phyloP scores from a whole-genome alignment of 2,329 filamentous ascomycete genomes.

The Sarocladium brachiariae region DNA sequence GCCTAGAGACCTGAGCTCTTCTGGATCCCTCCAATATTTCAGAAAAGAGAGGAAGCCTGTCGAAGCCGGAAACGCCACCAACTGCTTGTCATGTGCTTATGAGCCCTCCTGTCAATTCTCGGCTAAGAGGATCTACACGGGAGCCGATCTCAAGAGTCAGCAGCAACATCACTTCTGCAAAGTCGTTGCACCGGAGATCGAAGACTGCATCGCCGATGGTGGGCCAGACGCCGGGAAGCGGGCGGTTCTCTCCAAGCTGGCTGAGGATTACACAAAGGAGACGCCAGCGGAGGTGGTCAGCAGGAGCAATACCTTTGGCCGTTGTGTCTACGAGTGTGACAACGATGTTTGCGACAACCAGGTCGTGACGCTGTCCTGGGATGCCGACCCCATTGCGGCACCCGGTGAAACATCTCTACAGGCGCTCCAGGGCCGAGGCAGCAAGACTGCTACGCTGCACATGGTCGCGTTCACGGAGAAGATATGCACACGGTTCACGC shows the following conservation, averaged over 20 bases:
- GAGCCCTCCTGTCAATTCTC: constrained; percentile 78
- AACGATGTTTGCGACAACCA: constrained; percentile 95
- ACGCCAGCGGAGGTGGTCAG: constrained; percentile 40
- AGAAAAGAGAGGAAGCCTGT: constrained; percentile 67
- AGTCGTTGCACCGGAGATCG: constrained; percentile 88
- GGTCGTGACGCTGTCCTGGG: constrained; percentile 80
- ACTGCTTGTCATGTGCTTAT: constrained; percentile 68
- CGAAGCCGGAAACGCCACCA: constrained; percentile 69
- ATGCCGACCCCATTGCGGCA: constrained; percentile 41
- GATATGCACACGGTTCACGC: constrained; percentile 77
- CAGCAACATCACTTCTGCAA: constrained; percentile 76
- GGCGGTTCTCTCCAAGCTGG: constrained; percentile 35
- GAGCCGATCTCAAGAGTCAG: constrained; percentile 51
- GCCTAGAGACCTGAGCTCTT: constrained; percentile 66
- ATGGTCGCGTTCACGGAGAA: constrained; percentile 89
- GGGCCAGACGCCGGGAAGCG: constrained; percentile 31
- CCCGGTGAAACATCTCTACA: constrained; percentile 28
- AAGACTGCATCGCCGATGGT: constrained; percentile 51
- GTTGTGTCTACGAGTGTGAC: constrained; percentile 88
- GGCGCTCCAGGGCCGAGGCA: background rate
- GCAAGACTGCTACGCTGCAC: constrained; percentile 84
- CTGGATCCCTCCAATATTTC: constrained; percentile 73
- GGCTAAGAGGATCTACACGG: constrained; percentile 70
- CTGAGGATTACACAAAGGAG: constrained; percentile 45
- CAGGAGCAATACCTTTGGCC: constrained; percentile 70